Conservation (phyloP, 805 yeast species). For the Vanderwaltozyma tropicalis region DNA sequence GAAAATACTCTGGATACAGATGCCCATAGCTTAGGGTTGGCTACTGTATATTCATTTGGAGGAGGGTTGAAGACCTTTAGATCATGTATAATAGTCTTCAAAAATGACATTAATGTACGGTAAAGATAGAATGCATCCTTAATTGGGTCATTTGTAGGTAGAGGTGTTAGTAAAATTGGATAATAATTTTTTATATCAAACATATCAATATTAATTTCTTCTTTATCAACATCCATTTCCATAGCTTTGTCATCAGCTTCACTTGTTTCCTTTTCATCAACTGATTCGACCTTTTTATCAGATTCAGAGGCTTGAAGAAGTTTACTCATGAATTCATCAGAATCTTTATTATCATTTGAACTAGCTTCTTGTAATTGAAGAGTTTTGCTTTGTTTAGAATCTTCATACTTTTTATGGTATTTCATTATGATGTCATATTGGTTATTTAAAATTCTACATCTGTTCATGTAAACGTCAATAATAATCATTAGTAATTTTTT, state of each 20-base stretch:
- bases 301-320: neutral
- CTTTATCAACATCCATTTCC: conserved; percentile 8
- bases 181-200: conserved; percentile 37
- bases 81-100: conserved; percentile 83
- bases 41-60: conserved; percentile 43
- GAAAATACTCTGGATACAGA: conserved; percentile 78
- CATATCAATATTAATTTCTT: conserved; percentile 26
- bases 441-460: conserved; percentile 67
- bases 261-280: conserved; percentile 5
- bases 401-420: conserved; percentile 46
- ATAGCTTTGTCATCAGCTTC: conserved; percentile 25
- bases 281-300: neutral
- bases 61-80: conserved; percentile 84
- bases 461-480: conserved; percentile 75
- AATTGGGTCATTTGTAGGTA: conserved; percentile 46
- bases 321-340: conserved; percentile 29
- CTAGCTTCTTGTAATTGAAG: conserved; percentile 30
- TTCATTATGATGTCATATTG: conserved; percentile 57
- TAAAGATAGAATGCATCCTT: conserved; percentile 84
- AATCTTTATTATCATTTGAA: conserved; percentile 29
- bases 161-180: conserved; percentile 53
- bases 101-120: conserved; percentile 78
- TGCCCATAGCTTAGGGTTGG: conserved; percentile 58
- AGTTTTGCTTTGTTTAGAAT: conserved; percentile 34
- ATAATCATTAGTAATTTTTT: conserved; percentile 72